phyloP scores from a whole-genome alignment of 78 protist species.

The Cavenderia fasciculata region DNA sequence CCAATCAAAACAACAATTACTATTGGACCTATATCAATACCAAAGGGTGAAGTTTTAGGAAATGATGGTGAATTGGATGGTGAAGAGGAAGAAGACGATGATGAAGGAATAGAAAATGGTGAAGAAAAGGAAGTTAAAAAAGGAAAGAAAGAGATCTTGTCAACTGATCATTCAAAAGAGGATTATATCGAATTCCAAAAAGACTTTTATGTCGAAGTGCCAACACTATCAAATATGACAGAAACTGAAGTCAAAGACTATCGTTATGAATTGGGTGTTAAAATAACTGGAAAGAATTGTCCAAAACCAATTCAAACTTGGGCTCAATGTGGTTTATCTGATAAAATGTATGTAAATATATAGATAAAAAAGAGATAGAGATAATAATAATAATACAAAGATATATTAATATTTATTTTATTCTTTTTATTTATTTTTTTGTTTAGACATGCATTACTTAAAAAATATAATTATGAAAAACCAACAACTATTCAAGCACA shows the following conservation, averaged over 20 bases:
- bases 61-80: slow-evolving; percentile 12
- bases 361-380: neutral
- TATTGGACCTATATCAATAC: neutral
- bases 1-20: neutral
- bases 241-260: slow-evolving; percentile 80
- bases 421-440: neutral
- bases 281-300: slow-evolving; percentile 56
- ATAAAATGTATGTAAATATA: neutral
- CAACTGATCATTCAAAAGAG: slow-evolving; percentile 88
- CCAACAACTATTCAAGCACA: slow-evolving; percentile 97
- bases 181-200: slow-evolving; percentile 89
- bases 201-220: slow-evolving; percentile 93
- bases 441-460: slow-evolving; percentile 34
- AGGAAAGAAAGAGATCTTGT: slow-evolving; percentile 21
- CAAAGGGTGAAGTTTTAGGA: no score
- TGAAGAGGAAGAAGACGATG: slow-evolving; percentile 35
- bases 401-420: neutral
- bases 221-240: slow-evolving; percentile 82
- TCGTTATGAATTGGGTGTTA: slow-evolving; percentile 76
- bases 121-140: slow-evolving; percentile 72
- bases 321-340: slow-evolving; percentile 90
- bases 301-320: slow-evolving; percentile 94
- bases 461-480: slow-evolving; percentile 53
- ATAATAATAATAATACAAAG: neutral
- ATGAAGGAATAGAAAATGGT: no score